These are phyloP conservation scores for Colletotrichum sp. DNA, from an alignment of 2,329 filamentous ascomycete species.

Conservation along the genomic window DNA sequence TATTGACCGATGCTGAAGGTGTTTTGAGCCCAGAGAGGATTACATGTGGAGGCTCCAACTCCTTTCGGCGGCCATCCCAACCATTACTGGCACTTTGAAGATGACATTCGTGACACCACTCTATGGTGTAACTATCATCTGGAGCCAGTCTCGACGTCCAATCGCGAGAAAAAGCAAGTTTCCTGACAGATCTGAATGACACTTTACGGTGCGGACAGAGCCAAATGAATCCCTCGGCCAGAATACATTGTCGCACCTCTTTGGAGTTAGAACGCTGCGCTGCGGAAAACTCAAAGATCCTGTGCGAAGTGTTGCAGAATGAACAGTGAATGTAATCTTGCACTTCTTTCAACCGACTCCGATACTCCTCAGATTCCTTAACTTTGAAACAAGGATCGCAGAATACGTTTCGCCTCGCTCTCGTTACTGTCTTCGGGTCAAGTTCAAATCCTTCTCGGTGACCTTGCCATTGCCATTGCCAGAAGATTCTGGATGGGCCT, in stretches of 20 bases:
- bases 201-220: background rate
- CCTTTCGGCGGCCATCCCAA: background rate
- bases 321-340: background rate
- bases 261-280: background rate
- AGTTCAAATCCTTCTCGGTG: background rate
- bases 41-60: background rate
- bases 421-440: background rate
- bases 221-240: background rate
- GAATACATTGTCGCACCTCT: background rate
- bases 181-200: background rate
- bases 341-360: background rate
- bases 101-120: background rate
- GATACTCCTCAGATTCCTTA: background rate
- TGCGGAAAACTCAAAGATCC: background rate
- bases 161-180: background rate
- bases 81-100: background rate
- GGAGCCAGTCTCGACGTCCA: background rate
- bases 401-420: background rate
- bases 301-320: background rate
- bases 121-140: background rate
- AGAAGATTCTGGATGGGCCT: too few species aligned
- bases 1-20: too few species aligned
- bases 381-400: background rate
- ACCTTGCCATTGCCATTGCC: too few species aligned
- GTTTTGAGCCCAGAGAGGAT: too few species aligned